Evolutionary conservation across 2,329 filamentous ascomycete species (phyloP).

Genomic region (Karstenula rhodostoma): DNA sequence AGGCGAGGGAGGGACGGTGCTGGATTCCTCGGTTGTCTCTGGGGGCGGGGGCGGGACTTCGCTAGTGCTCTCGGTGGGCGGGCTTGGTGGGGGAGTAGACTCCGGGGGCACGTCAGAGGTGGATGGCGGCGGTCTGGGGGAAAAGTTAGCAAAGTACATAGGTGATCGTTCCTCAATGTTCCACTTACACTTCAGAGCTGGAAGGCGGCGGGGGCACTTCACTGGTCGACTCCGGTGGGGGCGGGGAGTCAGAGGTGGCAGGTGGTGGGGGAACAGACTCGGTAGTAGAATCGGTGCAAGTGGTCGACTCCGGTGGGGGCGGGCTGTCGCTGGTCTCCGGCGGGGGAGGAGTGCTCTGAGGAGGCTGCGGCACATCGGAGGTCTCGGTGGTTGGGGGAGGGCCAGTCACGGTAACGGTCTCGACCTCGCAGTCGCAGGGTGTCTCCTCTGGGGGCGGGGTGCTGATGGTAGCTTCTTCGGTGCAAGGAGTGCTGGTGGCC

Average conservation of each 20-base stretch:
- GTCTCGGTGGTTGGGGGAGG: conserved; percentile 14
- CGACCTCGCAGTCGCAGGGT: conserved; percentile 24
- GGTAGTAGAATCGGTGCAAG: conserved; percentile 3
- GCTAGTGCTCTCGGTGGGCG: neutral
- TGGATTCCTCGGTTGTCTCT: neutral
- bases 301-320: conserved; percentile 6
- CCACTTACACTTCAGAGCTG: conserved; percentile 8
- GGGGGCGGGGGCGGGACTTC: neutral
- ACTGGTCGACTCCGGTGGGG: conserved; percentile 2
- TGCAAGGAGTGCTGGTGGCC: conserved; percentile 14
- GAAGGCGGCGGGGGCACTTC: conserved; percentile 6
- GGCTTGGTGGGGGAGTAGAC: neutral
- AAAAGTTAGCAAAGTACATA: neutral
- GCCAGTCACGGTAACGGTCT: conserved; percentile 30
- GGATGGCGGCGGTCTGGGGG: neutral
- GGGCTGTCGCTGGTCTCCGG: neutral
- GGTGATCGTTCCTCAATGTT: neutral
- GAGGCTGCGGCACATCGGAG: neutral
- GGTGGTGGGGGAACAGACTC: neutral
- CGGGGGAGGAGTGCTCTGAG: neutral
- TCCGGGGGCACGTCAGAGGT: neutral
- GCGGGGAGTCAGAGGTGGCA: neutral
- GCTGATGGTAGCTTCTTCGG: conserved; percentile 16
- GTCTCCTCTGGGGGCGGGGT: conserved; percentile 15
- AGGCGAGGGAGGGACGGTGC: neutral